Percentiles rank a stretch among this genome's conserved stretches.
Evolutionary conservation across 352 stramenopile genomes (phyloP).

Genomic region (Phytopythium mirpurense): DNA sequence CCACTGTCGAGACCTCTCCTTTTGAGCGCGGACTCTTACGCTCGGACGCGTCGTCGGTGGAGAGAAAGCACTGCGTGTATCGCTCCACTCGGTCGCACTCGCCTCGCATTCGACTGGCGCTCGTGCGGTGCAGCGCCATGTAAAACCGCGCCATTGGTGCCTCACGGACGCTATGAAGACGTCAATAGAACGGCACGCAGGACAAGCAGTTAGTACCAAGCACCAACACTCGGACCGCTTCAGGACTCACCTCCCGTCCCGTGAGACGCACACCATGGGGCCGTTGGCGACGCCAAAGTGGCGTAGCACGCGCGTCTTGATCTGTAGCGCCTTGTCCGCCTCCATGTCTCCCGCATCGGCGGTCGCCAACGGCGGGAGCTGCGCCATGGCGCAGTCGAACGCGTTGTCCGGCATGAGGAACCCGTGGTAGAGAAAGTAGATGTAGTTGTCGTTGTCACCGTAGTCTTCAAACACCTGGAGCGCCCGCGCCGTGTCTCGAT

Average conservation of each 20-base stretch:
- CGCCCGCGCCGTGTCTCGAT: slow-evolving; percentile 27
- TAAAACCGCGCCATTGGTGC: slow-evolving; percentile 28
- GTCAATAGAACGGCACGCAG: too few relatives aligned
- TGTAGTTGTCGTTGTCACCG: slow-evolving; percentile 90
- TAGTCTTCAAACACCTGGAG: slow-evolving; percentile 93
- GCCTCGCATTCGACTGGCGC: slow-evolving; percentile 6
- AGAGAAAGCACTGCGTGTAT: slow-evolving; percentile 30
- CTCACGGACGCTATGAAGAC: slow-evolving; percentile 12
- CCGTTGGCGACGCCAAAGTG: slow-evolving; percentile 29
- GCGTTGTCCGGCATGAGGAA: slow-evolving; percentile 88
- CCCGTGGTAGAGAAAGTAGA: slow-evolving; percentile 86
- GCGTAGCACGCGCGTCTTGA: slow-evolving; percentile 19
- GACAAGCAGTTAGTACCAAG: too few relatives aligned
- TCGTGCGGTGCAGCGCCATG: slow-evolving; percentile 18
- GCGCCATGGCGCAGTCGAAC: slow-evolving; percentile 82
- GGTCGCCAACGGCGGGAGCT: slow-evolving; percentile 12
- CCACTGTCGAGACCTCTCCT: too few relatives aligned
- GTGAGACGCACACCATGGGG: slow-evolving; percentile 24
- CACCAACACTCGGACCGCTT: too few relatives aligned
- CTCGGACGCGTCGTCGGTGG: slow-evolving; percentile 1
- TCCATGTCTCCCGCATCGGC: too few relatives aligned
- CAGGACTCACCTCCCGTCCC: slow-evolving; percentile 22
- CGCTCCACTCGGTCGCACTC: slow-evolving; percentile 18
- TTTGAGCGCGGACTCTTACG: slow-evolving; percentile 5
- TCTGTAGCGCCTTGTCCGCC: slow-evolving; percentile 10